phyloP scores from a whole-genome alignment of 108 stramenopile species.

The Nannochloropsis granulata region DNA sequence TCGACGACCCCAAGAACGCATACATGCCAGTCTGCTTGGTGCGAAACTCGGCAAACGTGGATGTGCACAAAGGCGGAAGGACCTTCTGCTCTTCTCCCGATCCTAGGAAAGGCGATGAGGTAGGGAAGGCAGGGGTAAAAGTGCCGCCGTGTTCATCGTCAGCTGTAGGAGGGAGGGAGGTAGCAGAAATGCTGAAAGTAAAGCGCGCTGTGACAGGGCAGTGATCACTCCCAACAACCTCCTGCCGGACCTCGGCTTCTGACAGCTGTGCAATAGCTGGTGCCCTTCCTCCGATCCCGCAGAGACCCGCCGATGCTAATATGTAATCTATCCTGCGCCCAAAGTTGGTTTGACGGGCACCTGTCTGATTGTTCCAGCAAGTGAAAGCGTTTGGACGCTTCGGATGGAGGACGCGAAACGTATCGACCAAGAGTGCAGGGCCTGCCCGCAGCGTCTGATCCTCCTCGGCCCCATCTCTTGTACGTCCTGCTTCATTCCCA shows the following conservation, averaged over 20 bases:
- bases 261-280: background rate
- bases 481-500: too few relatives aligned
- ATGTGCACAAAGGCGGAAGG: background rate
- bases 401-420: background rate
- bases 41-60: background rate
- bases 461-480: too few relatives aligned
- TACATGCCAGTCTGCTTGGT: background rate
- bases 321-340: background rate
- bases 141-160: background rate
- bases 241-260: background rate
- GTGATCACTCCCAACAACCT: background rate
- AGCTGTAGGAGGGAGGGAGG: too few relatives aligned
- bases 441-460: background rate
- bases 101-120: too few relatives aligned
- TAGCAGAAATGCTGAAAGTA: background rate
- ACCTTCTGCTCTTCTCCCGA: too few relatives aligned
- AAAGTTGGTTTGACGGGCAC: background rate
- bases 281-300: background rate
- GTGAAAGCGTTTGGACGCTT: background rate
- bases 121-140: background rate
- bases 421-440: background rate
- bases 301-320: background rate
- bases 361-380: background rate
- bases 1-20: background rate
- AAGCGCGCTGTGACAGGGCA: background rate